Base-by-base conservation (phyloP, 345 rosid genomes). In the Pseudoturritis turrita region DNA sequence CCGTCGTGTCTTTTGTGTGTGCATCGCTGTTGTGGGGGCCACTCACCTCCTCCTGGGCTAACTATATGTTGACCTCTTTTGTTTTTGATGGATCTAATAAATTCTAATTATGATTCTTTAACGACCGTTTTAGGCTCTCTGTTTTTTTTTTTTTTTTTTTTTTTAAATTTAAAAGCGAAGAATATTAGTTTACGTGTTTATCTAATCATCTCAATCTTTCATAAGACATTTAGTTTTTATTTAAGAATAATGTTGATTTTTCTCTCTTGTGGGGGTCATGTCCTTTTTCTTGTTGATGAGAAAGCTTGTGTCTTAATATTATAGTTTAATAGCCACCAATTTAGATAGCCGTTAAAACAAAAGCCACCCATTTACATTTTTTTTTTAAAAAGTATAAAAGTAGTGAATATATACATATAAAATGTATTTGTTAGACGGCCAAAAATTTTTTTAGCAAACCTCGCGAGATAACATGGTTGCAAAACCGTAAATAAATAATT, bases 11-110 rank as follows among this genome's bases (percentile, higher is more conserved):
- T 39, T n/a, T 4, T 53, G 3, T 25, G 44, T 50, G 31, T 47
- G 60, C 74, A 55, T 64, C 65, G 77, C 77, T 73, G 71, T 73
- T 65, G 25, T 59, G 55, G 78, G 68, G 36, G 55, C 68, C 25
- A 14, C 54, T 26, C 13, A 29, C 3, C 11, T 44, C 33, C 41
- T 13, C 41, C 23, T 44, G 40, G 56, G 29, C 15, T 44, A 3
- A 44, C n/a, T n/a, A n/a, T n/a, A 66, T 63, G 57, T n/a, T n/a
- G 52, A 53, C 58, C 59, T 60, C 14, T 25, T 47, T 28, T 37
- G 37, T 52, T 53, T 73, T 58, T 41, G 15, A 58, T 65, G 21
- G 39, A 1, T 46, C 53, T 70, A 26, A 70, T 76, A n/a, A 55
- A 39, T 5, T 56, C 53, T 70, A 26, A 76, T 76, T 29, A 55